phyloP scores from a whole-genome alignment of 2,329 filamentous ascomycete genomes.

The Laburnicola sp. region DNA sequence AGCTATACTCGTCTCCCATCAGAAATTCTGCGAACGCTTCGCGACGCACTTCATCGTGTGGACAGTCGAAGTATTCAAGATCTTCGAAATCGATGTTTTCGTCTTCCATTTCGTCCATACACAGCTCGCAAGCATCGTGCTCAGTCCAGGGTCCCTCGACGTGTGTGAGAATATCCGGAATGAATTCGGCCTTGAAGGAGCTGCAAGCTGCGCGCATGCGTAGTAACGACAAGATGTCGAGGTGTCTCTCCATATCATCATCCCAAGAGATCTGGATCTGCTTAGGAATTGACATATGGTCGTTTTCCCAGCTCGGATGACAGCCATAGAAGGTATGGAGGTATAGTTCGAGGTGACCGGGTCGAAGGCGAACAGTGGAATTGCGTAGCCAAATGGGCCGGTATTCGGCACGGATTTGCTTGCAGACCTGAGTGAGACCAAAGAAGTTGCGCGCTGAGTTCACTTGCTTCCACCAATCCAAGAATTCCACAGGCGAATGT shows the following conservation, averaged over 20 bases:
- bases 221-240: conserved; percentile 1
- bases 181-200: conserved; percentile 4
- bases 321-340: conserved; percentile 2
- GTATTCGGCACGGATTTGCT: conserved; percentile 7
- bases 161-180: conserved; percentile 1
- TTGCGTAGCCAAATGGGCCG: conserved; percentile 10
- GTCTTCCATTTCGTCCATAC: background rate
- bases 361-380: background rate
- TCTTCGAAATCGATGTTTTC: background rate
- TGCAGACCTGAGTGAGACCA: conserved; percentile 8
- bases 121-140: background rate
- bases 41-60: background rate
- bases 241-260: background rate
- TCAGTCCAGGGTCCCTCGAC: background rate
- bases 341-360: background rate
- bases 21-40: background rate
- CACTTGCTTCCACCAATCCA: too few species aligned
- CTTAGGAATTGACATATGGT: background rate
- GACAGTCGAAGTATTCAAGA: background rate
- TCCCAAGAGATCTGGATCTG: conserved; percentile 4
- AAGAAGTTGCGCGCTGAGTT: conserved; percentile 3
- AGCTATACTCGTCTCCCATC: conserved; percentile 1
- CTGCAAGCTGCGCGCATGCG: conserved; percentile 4
- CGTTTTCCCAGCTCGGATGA: background rate
- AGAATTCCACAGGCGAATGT: background rate